Evolutionary conservation across 148 eudicot species (phyloP).

Genomic region (Agrostemma githago): DNA sequence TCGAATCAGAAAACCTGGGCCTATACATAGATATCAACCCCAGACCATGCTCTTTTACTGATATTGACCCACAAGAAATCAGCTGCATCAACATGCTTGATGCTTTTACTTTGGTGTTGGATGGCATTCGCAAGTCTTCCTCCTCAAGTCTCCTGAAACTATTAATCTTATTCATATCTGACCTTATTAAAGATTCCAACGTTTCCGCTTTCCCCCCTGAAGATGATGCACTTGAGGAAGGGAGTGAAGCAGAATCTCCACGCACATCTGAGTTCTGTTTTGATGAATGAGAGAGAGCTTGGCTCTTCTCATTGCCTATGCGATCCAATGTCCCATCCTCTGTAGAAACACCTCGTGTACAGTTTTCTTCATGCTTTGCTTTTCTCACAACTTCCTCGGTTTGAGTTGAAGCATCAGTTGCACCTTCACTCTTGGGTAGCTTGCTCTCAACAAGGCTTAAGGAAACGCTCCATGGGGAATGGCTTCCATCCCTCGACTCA

Average conservation of each 20-base stretch:
- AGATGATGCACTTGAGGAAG: slow-evolving; percentile 62
- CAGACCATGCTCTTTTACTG: slow-evolving; percentile 87
- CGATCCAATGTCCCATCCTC: slow-evolving; percentile 55
- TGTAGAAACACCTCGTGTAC: slow-evolving; percentile 81
- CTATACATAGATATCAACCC: slow-evolving; percentile 70
- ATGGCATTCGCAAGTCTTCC: slow-evolving; percentile 40
- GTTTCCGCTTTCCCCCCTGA: slow-evolving; percentile 74
- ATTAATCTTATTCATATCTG: slow-evolving; percentile 69
- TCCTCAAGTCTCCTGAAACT: slow-evolving; percentile 59
- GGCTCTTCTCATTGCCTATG: slow-evolving; percentile 31
- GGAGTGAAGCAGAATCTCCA: slow-evolving; percentile 45
- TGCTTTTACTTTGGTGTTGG: slow-evolving; percentile 58
- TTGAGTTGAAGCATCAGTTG: slow-evolving; percentile 89
- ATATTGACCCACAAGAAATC: slow-evolving; percentile 87
- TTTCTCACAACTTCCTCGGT: slow-evolving; percentile 55
- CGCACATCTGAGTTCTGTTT: slow-evolving; percentile 37
- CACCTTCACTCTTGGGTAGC: slow-evolving; percentile 53
- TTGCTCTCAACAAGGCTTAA: slow-evolving; percentile 64
- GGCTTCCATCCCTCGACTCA: slow-evolving; percentile 57
- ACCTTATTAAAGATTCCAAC: slow-evolving; percentile 76
- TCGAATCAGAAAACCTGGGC: slow-evolving; percentile 62
- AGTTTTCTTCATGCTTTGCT: slow-evolving; percentile 42
- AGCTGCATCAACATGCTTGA: slow-evolving; percentile 77
- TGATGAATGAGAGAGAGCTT: slow-evolving; percentile 17
- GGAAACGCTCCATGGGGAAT: slow-evolving; percentile 59